Evolutionary conservation across 371 early-diverging fungal species (phyloP).

Genomic region (Mucor racemosus): DNA sequence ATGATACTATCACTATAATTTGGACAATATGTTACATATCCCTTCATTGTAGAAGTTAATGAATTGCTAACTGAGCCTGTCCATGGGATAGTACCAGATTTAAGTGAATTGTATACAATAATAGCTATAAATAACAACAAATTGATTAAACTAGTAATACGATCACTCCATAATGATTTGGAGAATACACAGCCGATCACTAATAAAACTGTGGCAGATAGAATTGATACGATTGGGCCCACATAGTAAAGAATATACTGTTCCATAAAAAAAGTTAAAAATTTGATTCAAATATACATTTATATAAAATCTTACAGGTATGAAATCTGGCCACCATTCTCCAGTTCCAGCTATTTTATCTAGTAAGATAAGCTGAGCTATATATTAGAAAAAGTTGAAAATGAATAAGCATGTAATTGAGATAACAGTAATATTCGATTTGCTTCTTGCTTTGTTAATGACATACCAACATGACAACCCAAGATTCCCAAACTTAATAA

Average conservation of each 20-base stretch:
- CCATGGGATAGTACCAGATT: slow-evolving; percentile 40
- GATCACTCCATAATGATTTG: slow-evolving; percentile 33
- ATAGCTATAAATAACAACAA: slow-evolving; percentile 34
- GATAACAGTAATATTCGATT: background rate
- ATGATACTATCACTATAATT: slow-evolving; percentile 17
- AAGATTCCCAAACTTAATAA: slow-evolving; percentile 18
- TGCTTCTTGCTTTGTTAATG: background rate
- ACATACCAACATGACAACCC: slow-evolving; percentile 26
- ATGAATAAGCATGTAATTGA: background rate
- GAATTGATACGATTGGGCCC: slow-evolving; percentile 40
- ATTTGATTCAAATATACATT: background rate
- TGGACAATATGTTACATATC: slow-evolving; percentile 35
- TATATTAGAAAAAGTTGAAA: background rate
- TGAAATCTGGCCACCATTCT: slow-evolving; percentile 34
- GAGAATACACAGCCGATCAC: slow-evolving; percentile 22
- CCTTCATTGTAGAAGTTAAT: slow-evolving; percentile 15
- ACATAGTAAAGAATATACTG: slow-evolving; percentile 51
- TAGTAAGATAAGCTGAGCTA: slow-evolving; percentile 39
- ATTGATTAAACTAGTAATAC: slow-evolving; percentile 33
- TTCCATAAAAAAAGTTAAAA: background rate
- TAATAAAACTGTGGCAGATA: slow-evolving; percentile 34
- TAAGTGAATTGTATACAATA: slow-evolving; percentile 38
- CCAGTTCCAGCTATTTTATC: slow-evolving; percentile 15
- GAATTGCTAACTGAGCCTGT: slow-evolving; percentile 15
- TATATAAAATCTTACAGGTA: slow-evolving; percentile 30